Percentiles rank a stretch among this genome's conserved stretches.
phyloP scores from a whole-genome alignment of 352 stramenopile genomes.

The Globisporangium splendens region DNA sequence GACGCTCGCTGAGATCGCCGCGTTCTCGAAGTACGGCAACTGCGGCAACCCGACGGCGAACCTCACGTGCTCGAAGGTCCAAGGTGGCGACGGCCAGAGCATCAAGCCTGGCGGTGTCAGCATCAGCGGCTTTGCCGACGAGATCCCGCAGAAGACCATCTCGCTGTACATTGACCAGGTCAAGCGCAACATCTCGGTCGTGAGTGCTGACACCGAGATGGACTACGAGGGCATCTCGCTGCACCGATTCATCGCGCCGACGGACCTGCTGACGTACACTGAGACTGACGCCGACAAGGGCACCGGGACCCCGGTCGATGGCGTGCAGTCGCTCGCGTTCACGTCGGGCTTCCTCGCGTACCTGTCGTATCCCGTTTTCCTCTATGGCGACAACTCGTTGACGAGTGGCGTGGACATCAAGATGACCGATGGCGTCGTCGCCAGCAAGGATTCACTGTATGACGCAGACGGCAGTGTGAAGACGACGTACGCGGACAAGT shows the following conservation, averaged over 20 bases:
- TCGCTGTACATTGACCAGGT: conserved; percentile 24
- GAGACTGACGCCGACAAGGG: conserved; percentile 18
- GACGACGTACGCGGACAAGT: conserved; percentile 24
- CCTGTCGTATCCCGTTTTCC: conserved; percentile 37
- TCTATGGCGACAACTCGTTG: conserved; percentile 30
- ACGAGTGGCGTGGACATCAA: conserved; percentile 24
- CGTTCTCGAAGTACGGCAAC: conserved; percentile 36
- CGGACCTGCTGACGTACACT: conserved; percentile 14
- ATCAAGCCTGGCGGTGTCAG: conserved; percentile 18
- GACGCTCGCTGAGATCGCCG: conserved; percentile 30
- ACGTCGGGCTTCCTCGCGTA: conserved; percentile 34
- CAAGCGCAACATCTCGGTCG: conserved; percentile 34
- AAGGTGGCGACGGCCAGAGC: conserved; percentile 22
- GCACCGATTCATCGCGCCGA: conserved; percentile 23
- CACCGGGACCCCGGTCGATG: conserved; percentile 29
- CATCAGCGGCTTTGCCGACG: conserved; percentile 24
- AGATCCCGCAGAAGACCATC: conserved; percentile 5
- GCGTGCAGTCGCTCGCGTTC: conserved; percentile 33
- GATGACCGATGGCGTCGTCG: conserved; percentile 22
- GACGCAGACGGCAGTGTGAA: conserved; percentile 24
- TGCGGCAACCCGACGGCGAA: conserved; percentile 28
- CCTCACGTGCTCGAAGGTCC: conserved; percentile 26
- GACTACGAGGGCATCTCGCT: conserved; percentile 29
- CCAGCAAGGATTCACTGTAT: conserved; percentile 18
- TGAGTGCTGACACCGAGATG: conserved; percentile 22